These are phyloP conservation scores for Ceratocystis eucalypticola DNA, from an alignment of 2,329 filamentous ascomycete species.

Conservation along the genomic window DNA sequence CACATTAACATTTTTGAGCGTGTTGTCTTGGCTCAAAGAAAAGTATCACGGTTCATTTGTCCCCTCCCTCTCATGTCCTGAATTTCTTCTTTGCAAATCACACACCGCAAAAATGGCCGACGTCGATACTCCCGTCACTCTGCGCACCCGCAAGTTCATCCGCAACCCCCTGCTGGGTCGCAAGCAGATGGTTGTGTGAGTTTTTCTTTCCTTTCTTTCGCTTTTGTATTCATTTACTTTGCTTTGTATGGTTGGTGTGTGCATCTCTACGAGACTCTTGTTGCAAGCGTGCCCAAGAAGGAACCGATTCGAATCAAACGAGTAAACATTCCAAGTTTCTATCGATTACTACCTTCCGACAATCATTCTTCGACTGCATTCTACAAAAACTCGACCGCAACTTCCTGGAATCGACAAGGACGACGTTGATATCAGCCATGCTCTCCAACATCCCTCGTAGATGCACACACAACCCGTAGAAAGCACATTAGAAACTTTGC, in stretches of 20 bases:
- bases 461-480: background rate
- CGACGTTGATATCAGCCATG: background rate
- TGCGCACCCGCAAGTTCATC: constrained; percentile 99
- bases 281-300: background rate
- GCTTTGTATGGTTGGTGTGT: background rate
- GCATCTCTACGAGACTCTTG: background rate
- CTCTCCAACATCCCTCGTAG: background rate
- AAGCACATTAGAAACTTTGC: background rate
- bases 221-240: background rate
- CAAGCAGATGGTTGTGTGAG: constrained; percentile 99
- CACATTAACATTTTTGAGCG: constrained; percentile 6
- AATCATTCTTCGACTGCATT: background rate
- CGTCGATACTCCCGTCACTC: constrained; percentile 60
- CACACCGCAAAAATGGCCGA: constrained; percentile 70
- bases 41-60: constrained; percentile 11
- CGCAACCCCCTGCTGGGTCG: constrained; percentile 97
- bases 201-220: constrained; percentile 26
- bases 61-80: constrained; percentile 6
- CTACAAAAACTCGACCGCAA: background rate
- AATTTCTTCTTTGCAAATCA: constrained; percentile 16
- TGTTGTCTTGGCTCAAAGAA: constrained; percentile 8
- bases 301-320: background rate
- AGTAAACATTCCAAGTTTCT: background rate
- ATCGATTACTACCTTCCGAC: background rate
- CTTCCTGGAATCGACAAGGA: background rate